phyloP scores from a whole-genome alignment of 164 flowering plant genomes.

The Macadamia integrifolia region DNA sequence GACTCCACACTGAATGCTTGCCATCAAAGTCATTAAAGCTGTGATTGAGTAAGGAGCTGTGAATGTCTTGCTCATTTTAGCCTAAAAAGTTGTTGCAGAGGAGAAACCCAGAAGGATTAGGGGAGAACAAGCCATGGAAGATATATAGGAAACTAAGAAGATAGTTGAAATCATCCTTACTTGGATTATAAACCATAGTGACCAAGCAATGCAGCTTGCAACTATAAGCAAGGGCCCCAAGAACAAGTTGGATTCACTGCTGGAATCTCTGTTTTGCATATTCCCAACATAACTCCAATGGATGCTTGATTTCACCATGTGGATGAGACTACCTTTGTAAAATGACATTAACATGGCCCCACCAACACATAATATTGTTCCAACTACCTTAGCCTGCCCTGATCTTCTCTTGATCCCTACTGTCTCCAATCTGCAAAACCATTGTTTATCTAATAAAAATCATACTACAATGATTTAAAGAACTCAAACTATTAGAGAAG shows the following conservation, averaged over 20 bases:
- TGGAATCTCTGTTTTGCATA: constrained; percentile 11
- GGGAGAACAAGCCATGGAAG: no score
- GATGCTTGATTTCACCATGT: constrained; percentile 44
- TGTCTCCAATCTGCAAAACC: constrained; percentile 48
- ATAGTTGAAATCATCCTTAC: constrained; percentile 19
- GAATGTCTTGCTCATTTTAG: constrained; percentile 41
- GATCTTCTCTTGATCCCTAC: constrained; percentile 38
- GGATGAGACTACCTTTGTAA: constrained; percentile 54
- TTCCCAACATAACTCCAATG: constrained; percentile 57
- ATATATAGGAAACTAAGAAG: no score
- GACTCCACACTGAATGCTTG: constrained; percentile 33
- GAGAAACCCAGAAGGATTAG: neutral
- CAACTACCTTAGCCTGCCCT: constrained; percentile 67
- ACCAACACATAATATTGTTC: constrained; percentile 70
- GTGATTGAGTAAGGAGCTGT: constrained; percentile 49
- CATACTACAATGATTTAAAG: neutral
- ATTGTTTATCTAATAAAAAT: neutral
- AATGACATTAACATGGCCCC: constrained; percentile 90
- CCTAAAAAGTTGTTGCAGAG: constrained; percentile 18
- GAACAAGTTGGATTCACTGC: constrained; percentile 12
- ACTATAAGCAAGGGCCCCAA: constrained; percentile 58
- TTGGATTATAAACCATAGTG: constrained; percentile 69
- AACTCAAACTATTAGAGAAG: neutral
- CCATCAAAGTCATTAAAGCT: constrained; percentile 48
- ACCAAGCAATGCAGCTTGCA: constrained; percentile 52